Conservation (phyloP, 176 grass and related monocot genomes). For the Triticum timopheevii region DNA sequence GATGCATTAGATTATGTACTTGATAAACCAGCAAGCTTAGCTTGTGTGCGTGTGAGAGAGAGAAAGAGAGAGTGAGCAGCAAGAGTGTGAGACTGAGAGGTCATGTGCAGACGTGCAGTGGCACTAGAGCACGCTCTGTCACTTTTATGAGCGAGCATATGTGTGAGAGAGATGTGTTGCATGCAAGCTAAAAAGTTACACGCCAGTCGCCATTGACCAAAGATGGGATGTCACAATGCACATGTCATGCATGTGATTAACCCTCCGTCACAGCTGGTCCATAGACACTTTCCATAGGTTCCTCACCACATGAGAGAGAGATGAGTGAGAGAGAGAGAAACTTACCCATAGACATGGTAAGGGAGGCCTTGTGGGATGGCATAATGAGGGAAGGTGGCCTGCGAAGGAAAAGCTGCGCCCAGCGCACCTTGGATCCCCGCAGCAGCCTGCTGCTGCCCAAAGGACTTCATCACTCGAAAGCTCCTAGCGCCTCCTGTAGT, state of each 20-base stretch:
- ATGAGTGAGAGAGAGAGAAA: not conserved
- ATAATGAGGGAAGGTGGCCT: slow-evolving; percentile 96
- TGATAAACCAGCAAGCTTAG: not conserved
- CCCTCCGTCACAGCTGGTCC: slow-evolving; percentile 24
- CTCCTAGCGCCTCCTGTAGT: slow-evolving; percentile 66
- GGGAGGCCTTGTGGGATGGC: slow-evolving; percentile 87
- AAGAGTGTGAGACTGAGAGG: not conserved
- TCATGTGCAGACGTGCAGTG: slow-evolving; percentile 37
- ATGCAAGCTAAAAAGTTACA: slow-evolving; percentile 44
- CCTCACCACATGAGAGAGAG: not conserved
- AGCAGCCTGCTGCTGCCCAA: slow-evolving; percentile 55
- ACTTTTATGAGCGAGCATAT: slow-evolving; percentile 23
- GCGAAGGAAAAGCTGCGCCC: slow-evolving; percentile 72
- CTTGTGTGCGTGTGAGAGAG: not conserved
- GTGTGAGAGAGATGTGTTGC: slow-evolving; percentile 22
- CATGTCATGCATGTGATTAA: slow-evolving; percentile 69
- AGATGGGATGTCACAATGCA: slow-evolving; percentile 71
- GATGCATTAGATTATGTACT: not conserved
- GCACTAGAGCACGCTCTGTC: slow-evolving; percentile 35
- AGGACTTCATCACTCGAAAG: slow-evolving; percentile 85
- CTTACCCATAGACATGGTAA: slow-evolving; percentile 90
- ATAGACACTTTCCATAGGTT: slow-evolving; percentile 20
- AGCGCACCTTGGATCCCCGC: slow-evolving; percentile 71
- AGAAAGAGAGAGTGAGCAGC: not conserved
- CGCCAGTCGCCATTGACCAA: slow-evolving; percentile 57